phyloP scores from a whole-genome alignment of 805 yeast species.

The Starmerella khaoyaiensis region DNA sequence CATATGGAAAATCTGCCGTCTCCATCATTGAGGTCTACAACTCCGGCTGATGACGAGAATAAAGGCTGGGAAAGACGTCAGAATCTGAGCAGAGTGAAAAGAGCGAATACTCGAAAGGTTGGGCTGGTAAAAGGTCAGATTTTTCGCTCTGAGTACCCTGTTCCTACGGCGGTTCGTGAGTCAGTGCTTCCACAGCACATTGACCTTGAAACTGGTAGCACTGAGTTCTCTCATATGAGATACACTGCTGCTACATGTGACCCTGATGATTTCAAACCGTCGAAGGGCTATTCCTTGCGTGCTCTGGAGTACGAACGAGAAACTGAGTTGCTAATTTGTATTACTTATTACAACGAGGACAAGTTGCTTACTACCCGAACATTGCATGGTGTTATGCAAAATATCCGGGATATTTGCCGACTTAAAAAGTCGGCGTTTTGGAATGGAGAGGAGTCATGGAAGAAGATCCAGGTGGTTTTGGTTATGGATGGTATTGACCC shows the following conservation, averaged over 20 bases:
- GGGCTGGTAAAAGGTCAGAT: conserved; percentile 29
- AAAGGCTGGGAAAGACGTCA: conserved; percentile 26
- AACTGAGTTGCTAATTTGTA: conserved; percentile 48
- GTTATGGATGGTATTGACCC: conserved; percentile 57
- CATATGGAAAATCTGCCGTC: not conserved
- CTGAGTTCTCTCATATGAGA: conserved; percentile 48
- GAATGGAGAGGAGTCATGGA: conserved; percentile 47
- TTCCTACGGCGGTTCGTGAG: conserved; percentile 32
- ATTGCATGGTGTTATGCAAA: conserved; percentile 50
- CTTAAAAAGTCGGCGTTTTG: conserved; percentile 34
- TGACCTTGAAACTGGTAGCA: conserved; percentile 35
- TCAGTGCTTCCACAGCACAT: conserved; percentile 28
- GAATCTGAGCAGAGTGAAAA: conserved; percentile 22
- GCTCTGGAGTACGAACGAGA: conserved; percentile 44
- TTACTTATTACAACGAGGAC: conserved; percentile 59
- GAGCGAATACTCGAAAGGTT: conserved; percentile 30
- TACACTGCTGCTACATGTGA: conserved; percentile 57
- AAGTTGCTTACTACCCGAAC: conserved; percentile 49
- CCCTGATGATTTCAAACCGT: conserved; percentile 48
- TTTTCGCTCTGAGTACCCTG: conserved; percentile 29
- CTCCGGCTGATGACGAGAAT: conserved; percentile 3
- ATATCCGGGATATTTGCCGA: conserved; percentile 47
- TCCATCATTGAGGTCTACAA: conserved; percentile 1
- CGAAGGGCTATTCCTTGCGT: conserved; percentile 42
- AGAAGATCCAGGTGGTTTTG: conserved; percentile 48